These are phyloP conservation scores for Gigaspora rosea DNA, from an alignment of 192 early-diverging fungal species.

Conservation along the genomic window DNA sequence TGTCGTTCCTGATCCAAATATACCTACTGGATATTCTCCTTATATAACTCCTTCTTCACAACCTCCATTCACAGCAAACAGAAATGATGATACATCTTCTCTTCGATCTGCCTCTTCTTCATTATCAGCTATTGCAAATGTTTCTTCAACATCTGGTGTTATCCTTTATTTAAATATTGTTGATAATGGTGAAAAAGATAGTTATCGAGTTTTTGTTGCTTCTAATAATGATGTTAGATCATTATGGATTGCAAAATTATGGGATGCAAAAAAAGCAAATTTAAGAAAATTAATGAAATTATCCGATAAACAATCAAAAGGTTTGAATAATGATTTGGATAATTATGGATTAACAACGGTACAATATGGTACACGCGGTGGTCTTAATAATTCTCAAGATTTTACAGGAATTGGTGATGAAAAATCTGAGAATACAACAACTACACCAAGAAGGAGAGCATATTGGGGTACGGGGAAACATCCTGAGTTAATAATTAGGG, in stretches of 20 bases:
- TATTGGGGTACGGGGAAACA: constrained; percentile 60
- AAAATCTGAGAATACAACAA: background rate
- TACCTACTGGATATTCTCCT: constrained; percentile 39
- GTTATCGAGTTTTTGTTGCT: constrained; percentile 53
- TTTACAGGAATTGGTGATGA: too few relatives aligned
- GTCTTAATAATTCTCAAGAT: background rate
- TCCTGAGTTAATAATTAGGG: constrained; percentile 50
- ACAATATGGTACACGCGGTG: background rate
- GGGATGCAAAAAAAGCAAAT: constrained; percentile 51
- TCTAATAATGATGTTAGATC: constrained; percentile 51
- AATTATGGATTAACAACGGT: background rate
- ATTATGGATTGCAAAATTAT: constrained; percentile 56
- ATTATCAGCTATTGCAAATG: background rate
- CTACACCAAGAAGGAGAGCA: constrained; percentile 35
- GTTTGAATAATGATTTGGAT: background rate
- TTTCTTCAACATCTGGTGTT: background rate
- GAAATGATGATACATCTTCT: constrained; percentile 31
- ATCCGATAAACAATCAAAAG: background rate
- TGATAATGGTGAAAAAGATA: constrained; percentile 19
- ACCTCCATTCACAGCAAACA: background rate
- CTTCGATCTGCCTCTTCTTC: constrained; percentile 30
- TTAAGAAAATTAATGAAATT: constrained; percentile 24
- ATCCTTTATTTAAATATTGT: constrained; percentile 19
- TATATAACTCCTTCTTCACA: constrained; percentile 39
- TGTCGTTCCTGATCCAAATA: constrained; percentile 47